These are phyloP conservation scores for Tetrastigma voinierianum DNA, from an alignment of 164 flowering plant species.

Conservation along the genomic window DNA sequence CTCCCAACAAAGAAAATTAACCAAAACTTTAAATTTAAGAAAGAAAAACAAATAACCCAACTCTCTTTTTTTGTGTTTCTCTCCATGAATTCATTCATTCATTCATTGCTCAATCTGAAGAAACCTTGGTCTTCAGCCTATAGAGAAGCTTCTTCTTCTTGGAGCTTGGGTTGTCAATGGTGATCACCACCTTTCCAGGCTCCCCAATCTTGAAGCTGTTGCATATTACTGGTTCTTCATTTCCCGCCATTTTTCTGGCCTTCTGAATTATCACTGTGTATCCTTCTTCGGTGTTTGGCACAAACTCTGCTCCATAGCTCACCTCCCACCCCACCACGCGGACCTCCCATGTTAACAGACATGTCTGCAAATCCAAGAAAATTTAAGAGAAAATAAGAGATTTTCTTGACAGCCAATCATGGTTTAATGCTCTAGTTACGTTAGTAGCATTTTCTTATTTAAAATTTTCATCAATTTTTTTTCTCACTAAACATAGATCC, in stretches of 20 bases:
- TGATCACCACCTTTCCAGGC: constrained; percentile 25
- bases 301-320: constrained; percentile 22
- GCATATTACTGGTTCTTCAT: constrained; percentile 12
- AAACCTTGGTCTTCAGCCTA: constrained; percentile 20
- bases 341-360: constrained; percentile 18
- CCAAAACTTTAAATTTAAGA: neutral
- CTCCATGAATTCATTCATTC: neutral
- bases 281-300: constrained; percentile 17
- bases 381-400: no score
- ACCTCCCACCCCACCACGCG: constrained; percentile 28
- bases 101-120: constrained; percentile 5
- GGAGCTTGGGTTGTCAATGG: constrained; percentile 24
- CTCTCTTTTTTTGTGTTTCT: no score
- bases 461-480: no score
- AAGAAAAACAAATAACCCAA: neutral
- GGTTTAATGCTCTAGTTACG: no score
- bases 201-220: constrained; percentile 19
- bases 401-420: no score
- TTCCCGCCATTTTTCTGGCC: constrained; percentile 13
- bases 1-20: neutral
- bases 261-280: constrained; percentile 27
- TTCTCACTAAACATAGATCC: no score
- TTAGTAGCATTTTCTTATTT: no score
- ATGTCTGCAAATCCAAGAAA: constrained; percentile 6
- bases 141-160: constrained; percentile 33